These are phyloP conservation scores for Septoria linicola DNA, from an alignment of 2,329 filamentous ascomycete genomes.

Conservation along the genomic window DNA sequence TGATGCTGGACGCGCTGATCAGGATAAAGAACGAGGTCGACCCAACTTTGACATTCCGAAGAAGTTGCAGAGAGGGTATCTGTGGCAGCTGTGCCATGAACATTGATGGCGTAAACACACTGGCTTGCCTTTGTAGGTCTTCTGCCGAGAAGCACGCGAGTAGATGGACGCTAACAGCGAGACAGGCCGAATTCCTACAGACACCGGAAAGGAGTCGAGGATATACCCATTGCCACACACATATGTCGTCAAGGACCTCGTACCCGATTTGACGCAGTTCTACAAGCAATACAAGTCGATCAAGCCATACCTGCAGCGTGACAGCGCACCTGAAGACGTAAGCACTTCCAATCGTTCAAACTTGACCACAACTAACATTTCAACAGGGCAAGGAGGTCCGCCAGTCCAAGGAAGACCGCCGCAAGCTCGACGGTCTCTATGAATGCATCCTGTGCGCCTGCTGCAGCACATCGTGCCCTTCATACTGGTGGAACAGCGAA, in stretches of 20 bases:
- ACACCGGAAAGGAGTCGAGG: conserved; percentile 76
- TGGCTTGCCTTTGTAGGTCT: conserved; percentile 90
- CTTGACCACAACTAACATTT: conserved; percentile 18
- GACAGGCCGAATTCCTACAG: conserved; percentile 86
- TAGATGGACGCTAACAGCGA: conserved; percentile 19
- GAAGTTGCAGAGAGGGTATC: conserved; percentile 96
- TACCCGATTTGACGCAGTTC: conserved; percentile 95
- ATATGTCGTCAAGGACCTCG: conserved; percentile 98
- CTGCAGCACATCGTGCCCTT: conserved; percentile 99
- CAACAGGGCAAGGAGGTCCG: conserved; percentile 83
- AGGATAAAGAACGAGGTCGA: conserved; percentile 99
- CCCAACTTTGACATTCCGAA: conserved; percentile 90
- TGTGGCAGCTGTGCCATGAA: conserved; percentile 99
- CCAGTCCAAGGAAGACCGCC: conserved; percentile 86
- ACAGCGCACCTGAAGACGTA: conserved; percentile 80
- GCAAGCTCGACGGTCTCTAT: conserved; percentile 96
- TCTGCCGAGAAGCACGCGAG: not conserved
- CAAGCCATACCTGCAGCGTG: conserved; percentile 95
- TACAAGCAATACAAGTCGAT: conserved; percentile 99
- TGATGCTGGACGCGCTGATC: conserved; percentile 96
- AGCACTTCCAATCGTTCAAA: conserved; percentile 40
- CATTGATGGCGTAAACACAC: conserved; percentile 97
- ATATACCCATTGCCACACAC: conserved; percentile 98
- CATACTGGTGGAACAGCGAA: conserved; percentile 99
- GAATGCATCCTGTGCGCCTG: conserved; percentile 99